These are phyloP conservation scores for Rhynchosporium agropyri DNA, from an alignment of 2,329 filamentous ascomycete species.

Conservation along the genomic window DNA sequence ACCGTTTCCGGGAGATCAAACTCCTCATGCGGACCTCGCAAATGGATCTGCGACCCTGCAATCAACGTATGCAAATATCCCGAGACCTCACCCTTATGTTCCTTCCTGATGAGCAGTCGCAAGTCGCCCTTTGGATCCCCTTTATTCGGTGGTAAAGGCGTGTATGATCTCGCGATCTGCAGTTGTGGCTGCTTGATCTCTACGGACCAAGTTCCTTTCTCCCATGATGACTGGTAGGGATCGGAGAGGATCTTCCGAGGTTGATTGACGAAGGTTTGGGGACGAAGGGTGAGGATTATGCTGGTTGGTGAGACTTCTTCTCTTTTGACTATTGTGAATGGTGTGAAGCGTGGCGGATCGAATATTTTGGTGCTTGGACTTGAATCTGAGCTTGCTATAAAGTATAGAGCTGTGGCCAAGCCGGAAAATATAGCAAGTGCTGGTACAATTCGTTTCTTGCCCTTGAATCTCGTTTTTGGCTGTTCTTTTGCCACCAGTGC, in stretches of 20 bases:
- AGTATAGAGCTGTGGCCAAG: conserved; percentile 2
- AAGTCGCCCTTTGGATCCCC: conserved; percentile 50
- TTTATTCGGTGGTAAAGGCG: conserved; percentile 68
- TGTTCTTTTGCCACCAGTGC: conserved; percentile 10
- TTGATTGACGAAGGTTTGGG: conserved; percentile 38
- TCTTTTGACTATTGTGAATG: conserved; percentile 65
- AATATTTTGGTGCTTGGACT: conserved; percentile 44
- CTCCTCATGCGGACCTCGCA: conserved; percentile 78
- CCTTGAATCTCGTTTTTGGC: background rate
- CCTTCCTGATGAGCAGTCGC: conserved; percentile 76
- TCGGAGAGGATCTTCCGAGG: conserved; percentile 1
- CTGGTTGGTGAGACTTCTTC: conserved; percentile 67
- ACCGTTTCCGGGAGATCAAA: conserved; percentile 60
- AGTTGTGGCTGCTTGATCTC: conserved; percentile 94
- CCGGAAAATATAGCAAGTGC: background rate
- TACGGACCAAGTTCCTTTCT: conserved; percentile 77
- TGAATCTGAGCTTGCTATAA: background rate
- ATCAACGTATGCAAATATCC: conserved; percentile 71
- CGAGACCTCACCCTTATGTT: conserved; percentile 83
- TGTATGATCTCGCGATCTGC: conserved; percentile 90
- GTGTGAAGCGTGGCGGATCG: conserved; percentile 63
- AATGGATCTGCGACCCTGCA: conserved; percentile 65
- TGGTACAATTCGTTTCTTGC: background rate
- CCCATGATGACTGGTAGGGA: conserved; percentile 54
- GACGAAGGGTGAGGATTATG: conserved; percentile 67